These are phyloP conservation scores for Endocarpon pusillum DNA, from an alignment of 495 filamentous ascomycete genomes.

Conservation along the genomic window DNA sequence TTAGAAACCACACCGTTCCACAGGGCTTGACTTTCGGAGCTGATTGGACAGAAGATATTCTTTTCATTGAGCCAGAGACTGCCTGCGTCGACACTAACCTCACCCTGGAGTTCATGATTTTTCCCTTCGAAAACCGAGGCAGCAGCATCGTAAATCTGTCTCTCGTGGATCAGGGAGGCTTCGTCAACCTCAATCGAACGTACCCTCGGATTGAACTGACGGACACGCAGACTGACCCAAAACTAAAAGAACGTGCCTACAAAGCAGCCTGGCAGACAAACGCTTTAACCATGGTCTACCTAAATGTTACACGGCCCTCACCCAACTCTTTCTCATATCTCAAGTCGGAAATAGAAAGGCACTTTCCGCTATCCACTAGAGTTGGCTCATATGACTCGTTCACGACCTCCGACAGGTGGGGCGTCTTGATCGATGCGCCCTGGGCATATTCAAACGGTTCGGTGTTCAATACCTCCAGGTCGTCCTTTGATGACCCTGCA, in stretches of 20 bases:
- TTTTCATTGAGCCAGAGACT: constrained; percentile 28
- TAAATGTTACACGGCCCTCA: constrained; percentile 12
- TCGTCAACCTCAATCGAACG: constrained; percentile 15
- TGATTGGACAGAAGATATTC: constrained; percentile 25
- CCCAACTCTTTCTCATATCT: constrained; percentile 15
- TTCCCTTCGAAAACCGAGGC: not conserved
- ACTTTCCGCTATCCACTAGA: constrained; percentile 8
- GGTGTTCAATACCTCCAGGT: not conserved
- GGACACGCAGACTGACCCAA: constrained; percentile 14
- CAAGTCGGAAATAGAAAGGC: constrained; percentile 15
- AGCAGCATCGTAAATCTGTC: constrained; percentile 8
- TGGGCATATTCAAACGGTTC: too few species aligned
- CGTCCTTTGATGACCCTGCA: not conserved
- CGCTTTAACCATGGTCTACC: constrained; percentile 11
- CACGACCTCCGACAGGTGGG: constrained; percentile 1
- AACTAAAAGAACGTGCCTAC: constrained; percentile 19
- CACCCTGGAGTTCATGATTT: constrained; percentile 19
- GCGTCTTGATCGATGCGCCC: not conserved
- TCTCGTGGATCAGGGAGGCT: constrained; percentile 26
- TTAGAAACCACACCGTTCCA: constrained; percentile 29
- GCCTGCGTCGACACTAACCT: constrained; percentile 27
- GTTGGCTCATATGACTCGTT: not conserved
- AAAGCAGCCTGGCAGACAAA: constrained; percentile 28
- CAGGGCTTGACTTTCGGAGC: constrained; percentile 9
- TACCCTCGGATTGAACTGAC: constrained; percentile 10